phyloP scores from a whole-genome alignment of 2,329 filamentous ascomycete species.

The Fusarium domesticum region DNA sequence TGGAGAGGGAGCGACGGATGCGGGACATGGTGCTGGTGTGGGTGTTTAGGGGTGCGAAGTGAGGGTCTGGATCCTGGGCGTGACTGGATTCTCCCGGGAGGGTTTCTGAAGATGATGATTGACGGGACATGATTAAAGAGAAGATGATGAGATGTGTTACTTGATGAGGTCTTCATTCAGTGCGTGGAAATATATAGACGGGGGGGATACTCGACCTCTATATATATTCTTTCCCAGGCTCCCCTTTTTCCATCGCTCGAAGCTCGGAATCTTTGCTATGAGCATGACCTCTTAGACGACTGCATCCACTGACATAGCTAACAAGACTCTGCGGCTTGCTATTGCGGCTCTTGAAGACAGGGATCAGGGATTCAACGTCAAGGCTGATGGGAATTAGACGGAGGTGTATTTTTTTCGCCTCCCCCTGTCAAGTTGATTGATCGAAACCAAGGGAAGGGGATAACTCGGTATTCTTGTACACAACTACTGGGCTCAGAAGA shows the following conservation, averaged over 20 bases:
- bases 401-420: not conserved
- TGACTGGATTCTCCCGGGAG: constrained; percentile 9
- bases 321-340: not conserved
- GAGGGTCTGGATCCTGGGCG: constrained; percentile 7
- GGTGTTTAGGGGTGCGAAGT: constrained; percentile 25
- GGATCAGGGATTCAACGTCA: not conserved
- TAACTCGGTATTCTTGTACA: constrained; percentile 23
- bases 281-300: too few relatives aligned
- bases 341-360: constrained; percentile 22
- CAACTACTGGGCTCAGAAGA: constrained; percentile 8
- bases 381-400: too few relatives aligned
- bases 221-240: constrained; percentile 9
- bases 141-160: too few relatives aligned
- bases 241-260: constrained; percentile 14
- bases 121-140: too few relatives aligned
- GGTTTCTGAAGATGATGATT: constrained; percentile 19
- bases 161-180: too few relatives aligned
- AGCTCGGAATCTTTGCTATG: constrained; percentile 10
- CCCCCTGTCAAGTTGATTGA: constrained; percentile 3
- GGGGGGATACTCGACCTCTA: constrained; percentile 10
- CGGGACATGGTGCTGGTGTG: constrained; percentile 15
- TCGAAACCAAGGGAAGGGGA: constrained; percentile 13
- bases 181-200: too few relatives aligned
- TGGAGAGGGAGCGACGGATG: constrained; percentile 25
- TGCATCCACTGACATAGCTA: too few relatives aligned